These are phyloP conservation scores for Candida sojae DNA, from an alignment of 1,139 yeast genomes.

Conservation along the genomic window DNA sequence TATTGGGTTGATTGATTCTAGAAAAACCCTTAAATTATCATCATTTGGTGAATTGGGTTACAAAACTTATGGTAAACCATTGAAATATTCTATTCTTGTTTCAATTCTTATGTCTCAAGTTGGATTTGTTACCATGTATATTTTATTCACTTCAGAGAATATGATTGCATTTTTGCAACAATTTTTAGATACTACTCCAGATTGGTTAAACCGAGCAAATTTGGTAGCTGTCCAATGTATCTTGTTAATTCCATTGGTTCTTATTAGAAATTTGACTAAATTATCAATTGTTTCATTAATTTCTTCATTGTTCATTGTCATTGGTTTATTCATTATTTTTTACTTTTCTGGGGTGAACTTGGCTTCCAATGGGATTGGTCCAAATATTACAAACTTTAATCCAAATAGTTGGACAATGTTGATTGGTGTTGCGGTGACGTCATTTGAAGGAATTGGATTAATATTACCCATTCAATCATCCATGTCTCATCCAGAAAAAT, in stretches of 20 bases:
- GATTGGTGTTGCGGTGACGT: constrained; percentile 79
- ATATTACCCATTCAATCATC: constrained; percentile 77
- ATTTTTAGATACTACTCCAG: constrained; percentile 14
- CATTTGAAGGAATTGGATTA: constrained; percentile 80
- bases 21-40: constrained; percentile 55
- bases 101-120: constrained; percentile 70
- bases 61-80: constrained; percentile 58
- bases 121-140: constrained; percentile 78
- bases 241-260: constrained; percentile 65
- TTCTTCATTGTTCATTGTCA: constrained; percentile 65
- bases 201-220: constrained; percentile 22
- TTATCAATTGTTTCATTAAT: constrained; percentile 66
- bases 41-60: constrained; percentile 79
- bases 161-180: constrained; percentile 46
- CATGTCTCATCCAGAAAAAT: constrained; percentile 71
- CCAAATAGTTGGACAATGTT: constrained; percentile 68
- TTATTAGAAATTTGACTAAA: constrained; percentile 71
- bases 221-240: constrained; percentile 58
- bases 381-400: constrained; percentile 53
- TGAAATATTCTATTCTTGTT: constrained; percentile 58
- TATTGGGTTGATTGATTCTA: constrained; percentile 58
- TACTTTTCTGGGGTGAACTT: constrained; percentile 55
- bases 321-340: constrained; percentile 65
- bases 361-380: constrained; percentile 48
- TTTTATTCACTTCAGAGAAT: constrained; percentile 72